Base-by-base conservation (phyloP, 2,329 filamentous ascomycete genomes). In the Ambrosiella cleistominuta region DNA sequence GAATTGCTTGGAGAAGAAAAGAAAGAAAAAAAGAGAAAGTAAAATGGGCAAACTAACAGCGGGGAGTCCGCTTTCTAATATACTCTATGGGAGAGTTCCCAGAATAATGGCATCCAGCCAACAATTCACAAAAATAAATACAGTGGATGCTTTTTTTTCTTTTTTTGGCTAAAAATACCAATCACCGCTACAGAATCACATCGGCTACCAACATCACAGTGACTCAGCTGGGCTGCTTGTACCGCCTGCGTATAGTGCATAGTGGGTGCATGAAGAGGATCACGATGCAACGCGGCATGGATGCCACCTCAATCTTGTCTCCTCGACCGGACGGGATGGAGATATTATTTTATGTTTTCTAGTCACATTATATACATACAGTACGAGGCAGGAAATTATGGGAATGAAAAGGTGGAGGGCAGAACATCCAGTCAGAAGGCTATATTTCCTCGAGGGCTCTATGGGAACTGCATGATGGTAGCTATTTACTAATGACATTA, bases 1-100 rank as follows among this genome's bases (percentile, higher is more conserved):
- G 67, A 73, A 74, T 81, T 85, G 85, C 82, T 82, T 83, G 75
- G 80, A 66, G 66, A 66, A 66, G 72, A 71, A 69, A 73, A 72
- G 68, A 65, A 64, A 72, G 69, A 60, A 50, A 49, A 40, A 42
- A 35, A 42, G 15, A 57, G 27, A 7, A 47, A n/a, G 27, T 3
- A 6, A 50, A 56, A 35, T 19, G 27, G 36, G 12, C 35, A 47
- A 7, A 50, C 13, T 9, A 37, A 45, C 9, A 27, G 44, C 52
- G 39, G 37, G 15, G 15, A 40, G 15, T 27, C 15, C n/a, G 2
- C 9, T 19, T 1, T 40, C 27, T 19, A 54, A 15, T 54, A 54
- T 39, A 54, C 17, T 54, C 51, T 7, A 54, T 6, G n/a, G 17
- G 42, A 19, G 37, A 5, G 35, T 12, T 36, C 12, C 13, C 35